Evolutionary conservation across 2,329 filamentous ascomycete species (phyloP), one percentile per base, ranked within the genome.

Genomic region (Fusarium sp.): DNA sequence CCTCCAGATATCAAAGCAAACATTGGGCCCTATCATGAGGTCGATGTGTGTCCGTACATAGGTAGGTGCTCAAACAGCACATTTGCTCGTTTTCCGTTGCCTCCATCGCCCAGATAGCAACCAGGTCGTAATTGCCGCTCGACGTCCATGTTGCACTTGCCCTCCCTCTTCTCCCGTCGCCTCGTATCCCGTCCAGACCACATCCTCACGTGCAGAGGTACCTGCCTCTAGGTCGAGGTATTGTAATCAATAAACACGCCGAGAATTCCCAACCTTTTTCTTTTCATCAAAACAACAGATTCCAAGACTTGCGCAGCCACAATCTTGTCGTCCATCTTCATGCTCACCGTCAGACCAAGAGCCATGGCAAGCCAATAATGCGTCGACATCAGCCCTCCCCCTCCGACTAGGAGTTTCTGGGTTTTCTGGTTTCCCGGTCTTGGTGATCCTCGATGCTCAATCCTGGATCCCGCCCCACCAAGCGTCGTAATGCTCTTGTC

Each of bases 401-500:
- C 23, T 18, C 47, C 51, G 40, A 27, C 41, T 47, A 27, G 28
- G 23, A 27, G 31, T 28, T 40, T 47, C 31, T 60, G 7, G 23
- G 47, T 11, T 59, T 43, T 51, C 52, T 56, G 34, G 54, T 57
- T 71, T 36, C 52, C 39, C 36, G 46, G 39, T 56, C 53, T 63
- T 56, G 65, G 53, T 30, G 47, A 30, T 13, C 44, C 53, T 55
- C 43, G 34, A 67, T 47, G 62, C 60, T 47, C 54, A 64, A 23
- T 39, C 44, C 41, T 39, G 23, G 59, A 39, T 47, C 15, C 16
- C n/a, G 48, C 43, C 64, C 68, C 68, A 68, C 68, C 58, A 43
- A 62, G 67, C 68, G 68, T 71, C 68, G 68, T 71, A 71, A 71
- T 71, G 61, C 56, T 48, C 63, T 61, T 58, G 23, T 23, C 23